Evolutionary conservation across 2,329 filamentous ascomycete genomes (phyloP).

Genomic region (Aspergillus sp.): DNA sequence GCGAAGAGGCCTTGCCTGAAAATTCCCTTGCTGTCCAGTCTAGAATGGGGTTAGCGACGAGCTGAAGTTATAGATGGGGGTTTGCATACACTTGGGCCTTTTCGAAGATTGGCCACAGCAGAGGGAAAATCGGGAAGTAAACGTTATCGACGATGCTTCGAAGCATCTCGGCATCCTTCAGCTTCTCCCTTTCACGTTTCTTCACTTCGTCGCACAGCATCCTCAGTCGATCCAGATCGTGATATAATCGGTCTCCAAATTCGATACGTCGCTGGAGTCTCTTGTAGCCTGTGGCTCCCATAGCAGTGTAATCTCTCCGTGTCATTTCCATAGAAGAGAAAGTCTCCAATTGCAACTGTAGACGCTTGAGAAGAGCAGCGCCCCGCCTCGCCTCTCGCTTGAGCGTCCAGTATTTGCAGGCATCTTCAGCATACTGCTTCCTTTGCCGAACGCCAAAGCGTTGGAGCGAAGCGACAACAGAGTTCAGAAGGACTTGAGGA

Average conservation of each 20-base stretch:
- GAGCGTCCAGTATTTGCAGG: slow-evolving; percentile 95
- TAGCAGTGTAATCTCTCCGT: slow-evolving; percentile 88
- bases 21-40: slow-evolving; percentile 52
- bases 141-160: slow-evolving; percentile 79
- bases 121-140: slow-evolving; percentile 82
- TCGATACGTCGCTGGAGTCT: slow-evolving; percentile 80
- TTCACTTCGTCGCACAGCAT: slow-evolving; percentile 69
- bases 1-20: slow-evolving; percentile 56
- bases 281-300: slow-evolving; percentile 80
- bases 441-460: slow-evolving; percentile 82
- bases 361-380: slow-evolving; percentile 84
- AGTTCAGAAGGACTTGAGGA: slow-evolving; percentile 81
- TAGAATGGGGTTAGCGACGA: slow-evolving; percentile 22
- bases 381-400: slow-evolving; percentile 92
- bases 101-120: slow-evolving; percentile 75
- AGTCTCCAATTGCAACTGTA: slow-evolving; percentile 92
- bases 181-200: slow-evolving; percentile 72
- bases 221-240: slow-evolving; percentile 74
- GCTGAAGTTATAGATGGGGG: not conserved
- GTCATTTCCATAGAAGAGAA: slow-evolving; percentile 98
- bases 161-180: slow-evolving; percentile 74
- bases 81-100: slow-evolving; percentile 75
- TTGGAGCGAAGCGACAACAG: slow-evolving; percentile 78
- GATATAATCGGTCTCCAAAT: slow-evolving; percentile 67
- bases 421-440: slow-evolving; percentile 89